phyloP scores from a whole-genome alignment of 805 yeast genomes.

The Cyberlindnera suaveolens region DNA sequence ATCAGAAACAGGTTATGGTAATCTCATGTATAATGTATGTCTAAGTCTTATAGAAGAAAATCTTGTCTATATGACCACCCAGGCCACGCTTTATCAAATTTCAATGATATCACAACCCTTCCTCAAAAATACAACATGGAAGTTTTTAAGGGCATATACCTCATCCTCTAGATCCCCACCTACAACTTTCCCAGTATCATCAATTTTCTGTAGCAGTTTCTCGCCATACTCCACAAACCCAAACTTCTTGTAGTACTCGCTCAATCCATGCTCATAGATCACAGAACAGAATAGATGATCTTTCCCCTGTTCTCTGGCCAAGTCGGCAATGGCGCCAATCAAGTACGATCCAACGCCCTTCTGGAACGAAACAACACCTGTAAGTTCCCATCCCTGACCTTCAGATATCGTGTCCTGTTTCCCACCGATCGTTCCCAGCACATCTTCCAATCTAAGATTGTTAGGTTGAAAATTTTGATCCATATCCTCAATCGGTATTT shows the following conservation, averaged over 20 bases:
- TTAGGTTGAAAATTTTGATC: conserved; percentile 2
- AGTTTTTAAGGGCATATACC: conserved; percentile 14
- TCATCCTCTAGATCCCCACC: conserved; percentile 17
- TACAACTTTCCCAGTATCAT: conserved; percentile 15
- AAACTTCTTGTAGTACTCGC: conserved; percentile 9
- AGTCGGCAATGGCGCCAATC: conserved; percentile 1
- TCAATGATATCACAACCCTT: conserved; percentile 1
- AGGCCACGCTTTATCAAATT: too few species aligned
- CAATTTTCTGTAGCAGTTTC: conserved; percentile 7
- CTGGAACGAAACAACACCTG: conserved; percentile 17
- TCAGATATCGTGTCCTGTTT: conserved; percentile 3
- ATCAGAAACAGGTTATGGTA: too few species aligned
- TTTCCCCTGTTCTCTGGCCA: conserved; percentile 1
- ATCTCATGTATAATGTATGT: too few species aligned
- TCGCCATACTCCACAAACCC: conserved; percentile 16
- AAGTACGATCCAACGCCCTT: conserved; percentile 17
- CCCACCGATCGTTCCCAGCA: conserved; percentile 15
- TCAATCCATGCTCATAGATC: conserved; percentile 17
- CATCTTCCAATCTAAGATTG: background rate
- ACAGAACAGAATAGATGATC: conserved; percentile 10
- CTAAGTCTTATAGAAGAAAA: too few species aligned
- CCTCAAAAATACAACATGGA: conserved; percentile 17
- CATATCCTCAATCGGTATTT: conserved; percentile 1
- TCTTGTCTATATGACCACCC: too few species aligned
- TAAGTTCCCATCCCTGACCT: conserved; percentile 14